Base-by-base conservation (phyloP, 2,329 filamentous ascomycete genomes). In the Proliferodiscus dingleyae region DNA sequence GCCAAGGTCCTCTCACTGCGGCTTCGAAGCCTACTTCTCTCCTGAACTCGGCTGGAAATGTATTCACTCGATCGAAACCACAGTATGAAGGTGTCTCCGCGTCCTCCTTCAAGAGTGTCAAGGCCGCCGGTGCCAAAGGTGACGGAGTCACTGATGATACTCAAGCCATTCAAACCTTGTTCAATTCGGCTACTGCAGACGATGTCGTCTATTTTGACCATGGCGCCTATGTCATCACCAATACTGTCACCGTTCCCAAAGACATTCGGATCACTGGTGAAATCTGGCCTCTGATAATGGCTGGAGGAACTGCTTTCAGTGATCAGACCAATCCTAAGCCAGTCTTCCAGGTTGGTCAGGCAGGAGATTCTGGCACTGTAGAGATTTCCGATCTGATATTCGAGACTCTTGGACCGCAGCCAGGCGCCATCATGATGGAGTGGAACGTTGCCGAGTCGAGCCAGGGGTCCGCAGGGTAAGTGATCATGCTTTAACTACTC, bases 141-240 rank as follows among this genome's bases (percentile, higher is more conserved):
- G 91, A 98, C 60, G 93, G 91, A 41, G 66, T 71, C 21, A 87
- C 88, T 1, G 91, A 97, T 59, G 93, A 97, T 61, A 96, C 91
- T 13, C 78, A 75, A 5, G 87, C 84, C 15, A 85, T 97, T 60
- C 89, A 96, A 66, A 76, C 78, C 45, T 74, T 89, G 41, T 79
- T 97, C 54, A 72, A 94, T 65, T 78, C 70, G 47, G 80, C 80
- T 33, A 75, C 74, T 13, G 64, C 77, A 1, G 80, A 80, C 53
- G 74, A 85, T 56, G 66, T 91, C 51, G 75, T 87, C 47, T 90
- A 82, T 68, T 84, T 91, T 55, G 84, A 88, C 60, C 81, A 85
- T 59, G 87, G 87, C 32, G 61, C 60, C 15, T 63, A 90, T 64
- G 65, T 86, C 44, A 70, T 90, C 55, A 81, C 77, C 34, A 73